Percentiles rank a stretch among this genome's conserved stretches.
Evolutionary conservation across 495 filamentous ascomycete genomes (phyloP).

Genomic region (Penicillium lividum): DNA sequence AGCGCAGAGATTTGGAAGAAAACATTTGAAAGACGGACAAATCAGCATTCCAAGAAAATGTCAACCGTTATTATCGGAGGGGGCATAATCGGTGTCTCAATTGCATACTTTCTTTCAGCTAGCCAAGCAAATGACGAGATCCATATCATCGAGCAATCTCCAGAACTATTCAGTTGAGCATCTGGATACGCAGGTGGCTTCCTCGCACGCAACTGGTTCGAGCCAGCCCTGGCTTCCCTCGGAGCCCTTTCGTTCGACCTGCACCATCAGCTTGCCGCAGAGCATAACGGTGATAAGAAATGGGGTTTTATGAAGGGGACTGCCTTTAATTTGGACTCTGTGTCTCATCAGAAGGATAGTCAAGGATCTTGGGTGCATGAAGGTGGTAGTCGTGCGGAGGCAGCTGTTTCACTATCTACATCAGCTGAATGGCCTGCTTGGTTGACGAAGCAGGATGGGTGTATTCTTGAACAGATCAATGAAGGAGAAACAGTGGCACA

Average conservation of each 20-base stretch:
- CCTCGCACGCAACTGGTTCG: constrained; percentile 73
- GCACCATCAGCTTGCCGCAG: constrained; percentile 62
- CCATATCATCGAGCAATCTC: constrained; percentile 68
- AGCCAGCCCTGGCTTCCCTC: constrained; percentile 50
- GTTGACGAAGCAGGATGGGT: constrained; percentile 55
- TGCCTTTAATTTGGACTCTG: constrained; percentile 52
- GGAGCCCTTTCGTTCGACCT: constrained; percentile 69
- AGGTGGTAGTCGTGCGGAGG: constrained; percentile 64
- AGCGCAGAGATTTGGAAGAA: neutral
- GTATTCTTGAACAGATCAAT: constrained; percentile 61
- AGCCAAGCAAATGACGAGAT: constrained; percentile 53
- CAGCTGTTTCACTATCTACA: constrained; percentile 23
- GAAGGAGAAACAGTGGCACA: constrained; percentile 65
- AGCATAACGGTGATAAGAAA: constrained; percentile 56
- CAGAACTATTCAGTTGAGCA: constrained; percentile 66
- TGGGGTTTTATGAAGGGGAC: constrained; percentile 72
- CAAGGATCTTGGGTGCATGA: constrained; percentile 52
- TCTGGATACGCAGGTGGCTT: constrained; percentile 77
- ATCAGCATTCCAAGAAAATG: constrained; percentile 24
- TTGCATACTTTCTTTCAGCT: constrained; percentile 68
- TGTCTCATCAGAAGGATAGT: constrained; percentile 29
- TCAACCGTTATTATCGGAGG: constrained; percentile 72
- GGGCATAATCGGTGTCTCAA: constrained; percentile 78
- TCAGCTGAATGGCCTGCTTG: constrained; percentile 47
- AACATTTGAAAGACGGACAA: too few species aligned